Percentiles rank a stretch among this genome's conserved stretches.
Conservation (phyloP, 805 yeast genomes). For the Candida hispaniensis region DNA sequence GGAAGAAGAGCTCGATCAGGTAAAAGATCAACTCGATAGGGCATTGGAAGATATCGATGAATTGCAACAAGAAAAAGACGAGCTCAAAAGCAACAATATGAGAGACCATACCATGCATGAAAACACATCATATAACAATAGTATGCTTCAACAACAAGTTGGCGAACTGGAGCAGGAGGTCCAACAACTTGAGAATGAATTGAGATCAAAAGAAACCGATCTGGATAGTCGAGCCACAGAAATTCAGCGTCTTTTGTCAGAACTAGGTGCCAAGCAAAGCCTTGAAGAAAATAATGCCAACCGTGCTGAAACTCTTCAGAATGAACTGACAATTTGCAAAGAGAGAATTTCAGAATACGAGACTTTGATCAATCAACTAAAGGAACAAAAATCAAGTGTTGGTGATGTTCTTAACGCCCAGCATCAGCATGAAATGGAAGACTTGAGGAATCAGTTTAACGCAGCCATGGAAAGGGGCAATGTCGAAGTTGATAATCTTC, state of each 20-base stretch:
- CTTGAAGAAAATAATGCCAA: conserved; percentile 1
- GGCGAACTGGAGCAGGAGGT: conserved; percentile 5
- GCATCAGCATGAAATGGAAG: no score
- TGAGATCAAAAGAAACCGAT: conserved; percentile 9
- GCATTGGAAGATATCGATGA: conserved; percentile 14
- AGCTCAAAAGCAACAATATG: conserved; percentile 4
- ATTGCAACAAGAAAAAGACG: conserved; percentile 3
- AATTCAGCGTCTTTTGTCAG: conserved; percentile 9
- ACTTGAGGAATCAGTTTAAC: no score
- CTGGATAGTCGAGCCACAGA: conserved; percentile 4
- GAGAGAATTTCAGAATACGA: no score
- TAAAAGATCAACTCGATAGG: conserved; percentile 8
- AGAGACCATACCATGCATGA: conserved; percentile 4
- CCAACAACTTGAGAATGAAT: conserved; percentile 7
- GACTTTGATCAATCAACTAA: no score
- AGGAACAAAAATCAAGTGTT: no score
- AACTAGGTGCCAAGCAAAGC: conserved; percentile 9
- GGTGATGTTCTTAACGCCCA: no score
- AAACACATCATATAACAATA: background rate
- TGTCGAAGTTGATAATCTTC: no score
- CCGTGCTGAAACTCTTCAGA: no score
- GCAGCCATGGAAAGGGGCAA: no score
- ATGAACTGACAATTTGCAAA: no score
- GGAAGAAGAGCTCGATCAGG: conserved; percentile 8
- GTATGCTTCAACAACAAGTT: conserved; percentile 6